Conservation (phyloP, 129 eudicot genomes). For the Chrysanthemum lavandulifolium region DNA sequence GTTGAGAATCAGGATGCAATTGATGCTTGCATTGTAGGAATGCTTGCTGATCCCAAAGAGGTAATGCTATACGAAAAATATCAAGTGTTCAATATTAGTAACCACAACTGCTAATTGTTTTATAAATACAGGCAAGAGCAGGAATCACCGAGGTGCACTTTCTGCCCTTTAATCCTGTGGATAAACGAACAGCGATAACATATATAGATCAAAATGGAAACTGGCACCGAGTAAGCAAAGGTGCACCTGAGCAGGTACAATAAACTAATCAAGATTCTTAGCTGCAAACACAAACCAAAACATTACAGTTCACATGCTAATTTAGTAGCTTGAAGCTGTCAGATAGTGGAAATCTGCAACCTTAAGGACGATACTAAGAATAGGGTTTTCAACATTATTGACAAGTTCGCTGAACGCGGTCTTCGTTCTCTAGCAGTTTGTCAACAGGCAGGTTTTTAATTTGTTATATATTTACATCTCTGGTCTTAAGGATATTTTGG, state of each 20-base stretch:
- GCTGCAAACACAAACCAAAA: background rate
- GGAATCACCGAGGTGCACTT: conserved; percentile 83
- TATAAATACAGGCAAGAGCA: conserved; percentile 57
- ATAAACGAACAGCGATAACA: conserved; percentile 83
- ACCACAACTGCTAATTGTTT: background rate
- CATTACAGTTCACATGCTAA: conserved; percentile 18
- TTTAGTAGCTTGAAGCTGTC: conserved; percentile 11
- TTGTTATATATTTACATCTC: background rate
- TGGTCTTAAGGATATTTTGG: background rate
- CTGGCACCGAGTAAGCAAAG: conserved; percentile 86
- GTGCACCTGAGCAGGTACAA: conserved; percentile 89
- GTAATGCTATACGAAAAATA: conserved; percentile 32
- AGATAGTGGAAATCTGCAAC: conserved; percentile 78
- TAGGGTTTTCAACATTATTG: conserved; percentile 67
- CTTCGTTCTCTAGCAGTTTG: conserved; percentile 83
- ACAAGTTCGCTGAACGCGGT: conserved; percentile 87
- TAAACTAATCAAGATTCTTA: background rate
- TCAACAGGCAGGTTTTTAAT: conserved; percentile 43
- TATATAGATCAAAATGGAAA: conserved; percentile 56
- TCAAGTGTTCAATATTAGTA: background rate
- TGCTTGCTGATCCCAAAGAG: conserved; percentile 77
- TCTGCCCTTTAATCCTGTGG: conserved; percentile 84
- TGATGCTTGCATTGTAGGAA: conserved; percentile 85
- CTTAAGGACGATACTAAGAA: conserved; percentile 46
- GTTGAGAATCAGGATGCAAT: conserved; percentile 93